Evolutionary conservation across 2,329 filamentous ascomycete genomes (phyloP).

Genomic region (Sclerotinia minor): DNA sequence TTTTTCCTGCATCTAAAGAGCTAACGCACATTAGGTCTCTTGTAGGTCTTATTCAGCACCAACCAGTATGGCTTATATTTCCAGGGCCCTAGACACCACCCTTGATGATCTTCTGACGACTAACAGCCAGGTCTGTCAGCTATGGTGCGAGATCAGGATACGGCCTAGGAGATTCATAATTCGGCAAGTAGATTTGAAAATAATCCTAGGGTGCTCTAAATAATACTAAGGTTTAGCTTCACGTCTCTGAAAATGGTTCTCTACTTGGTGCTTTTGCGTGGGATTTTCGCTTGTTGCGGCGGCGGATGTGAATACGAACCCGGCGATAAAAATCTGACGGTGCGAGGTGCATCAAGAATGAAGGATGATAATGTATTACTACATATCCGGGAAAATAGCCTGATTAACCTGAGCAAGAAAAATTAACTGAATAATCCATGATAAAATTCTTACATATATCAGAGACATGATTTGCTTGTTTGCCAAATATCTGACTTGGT

Average conservation of each 20-base stretch:
- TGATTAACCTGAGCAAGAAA: constrained; percentile 2
- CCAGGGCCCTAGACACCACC: constrained; percentile 7
- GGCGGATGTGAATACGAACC: constrained; percentile 25
- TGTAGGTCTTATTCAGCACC: constrained; percentile 36
- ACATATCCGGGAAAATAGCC: constrained; percentile 16
- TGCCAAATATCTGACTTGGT: neutral
- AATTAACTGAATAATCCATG: constrained; percentile 17
- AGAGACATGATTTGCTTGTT: neutral
- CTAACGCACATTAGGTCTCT: constrained; percentile 26
- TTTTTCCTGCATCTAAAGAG: constrained; percentile 15
- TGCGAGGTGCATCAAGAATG: constrained; percentile 17
- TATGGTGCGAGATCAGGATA: constrained; percentile 15
- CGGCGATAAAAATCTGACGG: constrained; percentile 16
- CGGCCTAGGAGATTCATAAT: constrained; percentile 1
- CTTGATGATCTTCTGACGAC: constrained; percentile 19
- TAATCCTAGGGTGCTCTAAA: constrained; percentile 4
- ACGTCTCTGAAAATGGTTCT: neutral
- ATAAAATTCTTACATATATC: constrained; percentile 6
- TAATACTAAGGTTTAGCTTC: constrained; percentile 5
- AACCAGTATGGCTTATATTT: constrained; percentile 18
- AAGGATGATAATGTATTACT: constrained; percentile 22
- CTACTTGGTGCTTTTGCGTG: neutral
- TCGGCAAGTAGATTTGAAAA: constrained; percentile 9
- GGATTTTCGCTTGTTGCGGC: constrained; percentile 23
- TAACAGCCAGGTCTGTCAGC: constrained; percentile 5